Conservation (phyloP, 805 yeast species). For the Torulaspora franciscae region DNA sequence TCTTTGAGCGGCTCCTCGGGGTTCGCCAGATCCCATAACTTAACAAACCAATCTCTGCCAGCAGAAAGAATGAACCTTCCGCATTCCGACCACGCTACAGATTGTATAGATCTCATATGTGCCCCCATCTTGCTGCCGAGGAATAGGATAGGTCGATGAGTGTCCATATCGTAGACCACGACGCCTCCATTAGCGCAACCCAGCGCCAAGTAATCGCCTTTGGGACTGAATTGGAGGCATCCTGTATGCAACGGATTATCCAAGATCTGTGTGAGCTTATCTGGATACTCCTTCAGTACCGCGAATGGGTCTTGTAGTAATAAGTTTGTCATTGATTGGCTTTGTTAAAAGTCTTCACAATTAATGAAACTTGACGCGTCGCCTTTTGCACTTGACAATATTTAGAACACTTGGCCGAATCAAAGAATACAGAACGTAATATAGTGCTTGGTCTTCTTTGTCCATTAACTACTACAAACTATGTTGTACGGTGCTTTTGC, state of each 20-base stretch:
- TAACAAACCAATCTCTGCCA: constrained; percentile 77
- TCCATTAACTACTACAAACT: not conserved
- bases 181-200: constrained; percentile 74
- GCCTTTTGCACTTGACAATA: constrained; percentile 1
- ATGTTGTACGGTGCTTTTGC: constrained; percentile 12
- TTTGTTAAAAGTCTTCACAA: not conserved
- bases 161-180: constrained; percentile 67
- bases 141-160: constrained; percentile 37
- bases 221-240: constrained; percentile 58
- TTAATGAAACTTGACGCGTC: constrained; percentile 10
- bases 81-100: constrained; percentile 67
- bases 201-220: constrained; percentile 82
- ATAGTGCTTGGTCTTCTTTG: not conserved
- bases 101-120: constrained; percentile 69
- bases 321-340: constrained; percentile 43
- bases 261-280: constrained; percentile 65
- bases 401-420: not conserved
- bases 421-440: not conserved
- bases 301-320: constrained; percentile 85
- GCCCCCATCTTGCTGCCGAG: constrained; percentile 50
- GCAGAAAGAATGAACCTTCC: constrained; percentile 66
- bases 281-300: constrained; percentile 89
- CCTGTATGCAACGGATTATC: constrained; percentile 59
- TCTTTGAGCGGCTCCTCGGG: constrained; percentile 39
- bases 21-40: constrained; percentile 67